Conservation (phyloP, 495 filamentous ascomycete species). For the Aspergillus taichungensis region DNA sequence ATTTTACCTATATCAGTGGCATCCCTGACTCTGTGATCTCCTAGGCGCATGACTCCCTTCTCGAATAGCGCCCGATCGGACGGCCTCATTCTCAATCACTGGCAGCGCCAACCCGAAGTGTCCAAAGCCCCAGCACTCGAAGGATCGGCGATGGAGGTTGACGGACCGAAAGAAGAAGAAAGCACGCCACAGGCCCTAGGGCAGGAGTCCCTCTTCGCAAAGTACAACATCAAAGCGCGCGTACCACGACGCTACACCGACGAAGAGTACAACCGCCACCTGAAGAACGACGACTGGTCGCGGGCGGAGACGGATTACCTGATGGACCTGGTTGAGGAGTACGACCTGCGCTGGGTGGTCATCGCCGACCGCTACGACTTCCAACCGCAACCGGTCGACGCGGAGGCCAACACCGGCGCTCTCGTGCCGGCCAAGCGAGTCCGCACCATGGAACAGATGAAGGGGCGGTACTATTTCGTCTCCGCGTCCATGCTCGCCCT, state of each 20-base stretch:
- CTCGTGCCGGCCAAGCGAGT: constrained; percentile 31
- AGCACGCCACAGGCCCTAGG: constrained; percentile 16
- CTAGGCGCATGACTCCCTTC: constrained; percentile 48
- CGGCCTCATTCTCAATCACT: constrained; percentile 57
- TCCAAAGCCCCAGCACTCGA: constrained; percentile 31
- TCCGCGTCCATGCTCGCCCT: constrained; percentile 78
- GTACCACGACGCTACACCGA: constrained; percentile 68
- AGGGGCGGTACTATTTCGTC: constrained; percentile 80
- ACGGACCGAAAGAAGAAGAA: constrained; percentile 35
- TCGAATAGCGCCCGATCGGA: constrained; percentile 48
- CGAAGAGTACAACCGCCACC: constrained; percentile 69
- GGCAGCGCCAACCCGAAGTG: constrained; percentile 42
- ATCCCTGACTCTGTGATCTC: neutral
- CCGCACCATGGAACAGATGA: constrained; percentile 81
- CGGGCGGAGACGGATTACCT: constrained; percentile 91
- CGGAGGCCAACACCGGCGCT: constrained; percentile 28
- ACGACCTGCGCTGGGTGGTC: constrained; percentile 81
- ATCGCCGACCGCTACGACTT: constrained; percentile 91
- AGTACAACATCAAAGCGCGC: constrained; percentile 72
- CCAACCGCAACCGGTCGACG: constrained; percentile 35
- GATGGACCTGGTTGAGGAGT: constrained; percentile 61
- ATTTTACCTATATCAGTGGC: neutral
- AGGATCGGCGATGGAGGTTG: constrained; percentile 34
- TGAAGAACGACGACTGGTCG: constrained; percentile 71
- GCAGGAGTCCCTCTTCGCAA: constrained; percentile 50